phyloP scores from a whole-genome alignment of 352 stramenopile species.

The Pythium insidiosum region DNA sequence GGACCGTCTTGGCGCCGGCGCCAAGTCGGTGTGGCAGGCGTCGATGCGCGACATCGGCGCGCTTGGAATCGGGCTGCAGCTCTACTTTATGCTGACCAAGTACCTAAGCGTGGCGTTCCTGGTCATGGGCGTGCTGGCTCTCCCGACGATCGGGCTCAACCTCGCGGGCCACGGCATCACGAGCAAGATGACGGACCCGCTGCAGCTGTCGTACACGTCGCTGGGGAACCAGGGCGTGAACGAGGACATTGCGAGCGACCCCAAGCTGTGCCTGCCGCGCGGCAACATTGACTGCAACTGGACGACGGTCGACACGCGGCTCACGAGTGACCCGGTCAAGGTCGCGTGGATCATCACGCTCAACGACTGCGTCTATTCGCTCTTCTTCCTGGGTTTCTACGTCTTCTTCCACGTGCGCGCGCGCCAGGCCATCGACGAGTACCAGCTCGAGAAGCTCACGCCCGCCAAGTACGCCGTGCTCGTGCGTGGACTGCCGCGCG shows the following conservation, averaged over 20 bases:
- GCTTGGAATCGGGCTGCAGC: constrained; percentile 42
- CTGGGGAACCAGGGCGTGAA: constrained; percentile 37
- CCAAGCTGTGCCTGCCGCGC: constrained; percentile 20
- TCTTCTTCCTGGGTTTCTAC: constrained; percentile 31
- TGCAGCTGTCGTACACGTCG: constrained; percentile 31
- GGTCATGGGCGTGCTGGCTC: constrained; percentile 29
- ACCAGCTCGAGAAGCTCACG: constrained; percentile 36
- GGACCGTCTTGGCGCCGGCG: constrained; percentile 27
- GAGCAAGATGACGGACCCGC: constrained; percentile 26
- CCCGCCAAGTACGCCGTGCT: constrained; percentile 43
- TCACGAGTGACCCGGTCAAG: constrained; percentile 26
- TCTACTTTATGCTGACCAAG: constrained; percentile 57
- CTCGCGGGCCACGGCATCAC: constrained; percentile 36
- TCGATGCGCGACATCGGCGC: constrained; percentile 35
- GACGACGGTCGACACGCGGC: constrained; percentile 29
- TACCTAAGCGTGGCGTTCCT: constrained; percentile 27
- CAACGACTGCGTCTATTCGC: constrained; percentile 29
- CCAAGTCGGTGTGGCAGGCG: constrained; percentile 22
- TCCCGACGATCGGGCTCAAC: constrained; percentile 33
- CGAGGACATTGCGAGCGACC: constrained; percentile 13
- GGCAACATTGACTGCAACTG: constrained; percentile 37
- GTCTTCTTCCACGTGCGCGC: constrained; percentile 25
- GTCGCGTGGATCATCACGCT: constrained; percentile 40
- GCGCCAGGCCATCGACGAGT: constrained; percentile 20
- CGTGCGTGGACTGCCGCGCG: constrained; percentile 17